A percentile compares a stretch with the other conserved stretches of the same genome.
Evolutionary conservation across 2,329 filamentous ascomycete genomes (phyloP).

Genomic region (Aspergillus spinulosporus): DNA sequence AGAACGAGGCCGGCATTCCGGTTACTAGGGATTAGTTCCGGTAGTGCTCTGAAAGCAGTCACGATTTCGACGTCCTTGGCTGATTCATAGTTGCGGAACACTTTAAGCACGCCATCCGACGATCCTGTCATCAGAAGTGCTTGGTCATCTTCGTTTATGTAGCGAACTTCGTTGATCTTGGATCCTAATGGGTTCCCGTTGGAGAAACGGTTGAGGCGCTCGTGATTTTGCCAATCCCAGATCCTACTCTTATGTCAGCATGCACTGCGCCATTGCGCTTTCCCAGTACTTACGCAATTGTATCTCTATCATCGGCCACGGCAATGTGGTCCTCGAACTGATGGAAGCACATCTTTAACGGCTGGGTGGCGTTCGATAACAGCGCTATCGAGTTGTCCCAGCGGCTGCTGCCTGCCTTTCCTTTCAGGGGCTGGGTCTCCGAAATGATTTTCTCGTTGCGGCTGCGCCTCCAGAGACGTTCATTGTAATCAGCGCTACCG

Average conservation of each 20-base stretch:
- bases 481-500: slow-evolving; percentile 93
- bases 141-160: slow-evolving; percentile 98
- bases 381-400: slow-evolving; percentile 85
- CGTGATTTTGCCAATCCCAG: slow-evolving; percentile 87
- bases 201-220: slow-evolving; percentile 78
- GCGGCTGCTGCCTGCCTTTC: slow-evolving; percentile 76
- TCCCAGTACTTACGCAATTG: slow-evolving; percentile 59
- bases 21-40: slow-evolving; percentile 90
- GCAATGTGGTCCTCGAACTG: slow-evolving; percentile 97
- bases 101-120: slow-evolving; percentile 88
- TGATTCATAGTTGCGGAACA: slow-evolving; percentile 89
- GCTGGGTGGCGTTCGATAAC: slow-evolving; percentile 86
- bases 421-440: slow-evolving; percentile 91
- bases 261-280: neutral
- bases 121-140: slow-evolving; percentile 93
- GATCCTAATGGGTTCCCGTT: slow-evolving; percentile 92
- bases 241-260: slow-evolving; percentile 50
- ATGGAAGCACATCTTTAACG: slow-evolving; percentile 91
- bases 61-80: slow-evolving; percentile 77
- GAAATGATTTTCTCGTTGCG: slow-evolving; percentile 90
- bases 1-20: slow-evolving; percentile 95
- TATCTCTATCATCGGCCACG: slow-evolving; percentile 90
- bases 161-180: slow-evolving; percentile 89
- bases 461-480: slow-evolving; percentile 85
- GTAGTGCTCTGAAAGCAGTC: slow-evolving; percentile 86